These are phyloP conservation scores for Singerocomus rubriflavus DNA, from an alignment of 1,284 basidiomycete species.

Conservation along the genomic window DNA sequence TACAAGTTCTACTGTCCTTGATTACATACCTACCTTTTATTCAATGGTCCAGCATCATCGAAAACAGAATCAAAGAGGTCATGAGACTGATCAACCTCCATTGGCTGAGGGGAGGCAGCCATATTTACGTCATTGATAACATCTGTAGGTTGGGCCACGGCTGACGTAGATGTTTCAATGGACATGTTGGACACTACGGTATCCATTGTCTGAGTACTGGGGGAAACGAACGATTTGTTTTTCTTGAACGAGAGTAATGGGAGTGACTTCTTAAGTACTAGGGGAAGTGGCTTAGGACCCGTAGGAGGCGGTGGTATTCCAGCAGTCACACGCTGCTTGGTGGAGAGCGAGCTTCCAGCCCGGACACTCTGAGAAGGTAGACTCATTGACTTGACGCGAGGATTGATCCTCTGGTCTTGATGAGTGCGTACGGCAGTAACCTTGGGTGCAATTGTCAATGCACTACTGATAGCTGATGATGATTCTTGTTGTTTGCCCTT, in stretches of 20 bases:
- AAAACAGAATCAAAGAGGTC: slow-evolving; percentile 18
- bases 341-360: slow-evolving; percentile 40
- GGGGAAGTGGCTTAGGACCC: slow-evolving; percentile 29
- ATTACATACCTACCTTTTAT: slow-evolving; percentile 13
- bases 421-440: slow-evolving; percentile 25
- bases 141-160: slow-evolving; percentile 4
- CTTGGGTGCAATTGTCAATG: slow-evolving; percentile 15
- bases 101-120: slow-evolving; percentile 21
- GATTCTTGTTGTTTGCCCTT: slow-evolving; percentile 9
- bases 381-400: slow-evolving; percentile 28
- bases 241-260: slow-evolving; percentile 45
- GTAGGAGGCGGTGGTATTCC: slow-evolving; percentile 34
- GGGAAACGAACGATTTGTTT: slow-evolving; percentile 21
- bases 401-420: slow-evolving; percentile 29
- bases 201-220: slow-evolving; percentile 14
- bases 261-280: slow-evolving; percentile 25
- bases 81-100: slow-evolving; percentile 20
- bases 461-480: not conserved
- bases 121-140: not conserved
- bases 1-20: not conserved
- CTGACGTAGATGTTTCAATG: slow-evolving; percentile 12
- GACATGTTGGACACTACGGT: not conserved
- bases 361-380: slow-evolving; percentile 23
- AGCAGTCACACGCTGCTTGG: slow-evolving; percentile 47
- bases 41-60: slow-evolving; percentile 9